Percentiles rank a stretch among this genome's conserved stretches.
Evolutionary conservation across 306 rosid species (phyloP).

Genomic region (Benincasa hispida): DNA sequence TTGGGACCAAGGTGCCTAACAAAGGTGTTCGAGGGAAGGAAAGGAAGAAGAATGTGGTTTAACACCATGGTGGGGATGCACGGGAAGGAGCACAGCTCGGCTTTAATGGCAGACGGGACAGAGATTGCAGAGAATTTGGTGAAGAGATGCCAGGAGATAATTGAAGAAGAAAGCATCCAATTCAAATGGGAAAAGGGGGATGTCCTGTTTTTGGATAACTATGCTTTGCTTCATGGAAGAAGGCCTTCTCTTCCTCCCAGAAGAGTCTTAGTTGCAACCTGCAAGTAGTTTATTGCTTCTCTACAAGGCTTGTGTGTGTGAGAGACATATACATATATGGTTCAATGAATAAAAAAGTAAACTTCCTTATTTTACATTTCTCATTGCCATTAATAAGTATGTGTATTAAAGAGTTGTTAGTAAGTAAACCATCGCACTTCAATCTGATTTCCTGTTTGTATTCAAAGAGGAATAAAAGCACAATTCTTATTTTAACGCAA

Average conservation of each 20-base stretch:
- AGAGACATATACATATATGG: background rate
- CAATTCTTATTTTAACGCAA: background rate
- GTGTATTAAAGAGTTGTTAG: background rate
- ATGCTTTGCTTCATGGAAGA: slow-evolving; percentile 80
- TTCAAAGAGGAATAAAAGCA: background rate
- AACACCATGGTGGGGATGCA: slow-evolving; percentile 76
- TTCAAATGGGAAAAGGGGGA: slow-evolving; percentile 85
- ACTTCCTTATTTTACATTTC: background rate
- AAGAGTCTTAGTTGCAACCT: slow-evolving; percentile 52
- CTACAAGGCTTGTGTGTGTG: background rate
- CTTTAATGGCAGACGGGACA: slow-evolving; percentile 62
- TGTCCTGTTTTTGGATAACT: slow-evolving; percentile 69
- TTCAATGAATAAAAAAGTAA: background rate
- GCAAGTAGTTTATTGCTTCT: slow-evolving; percentile 30
- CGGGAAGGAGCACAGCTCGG: slow-evolving; percentile 67
- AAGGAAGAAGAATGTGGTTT: slow-evolving; percentile 77
- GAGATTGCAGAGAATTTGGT: slow-evolving; percentile 46
- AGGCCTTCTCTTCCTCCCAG: slow-evolving; percentile 90
- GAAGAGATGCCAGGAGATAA: slow-evolving; percentile 64
- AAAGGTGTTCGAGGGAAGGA: slow-evolving; percentile 67
- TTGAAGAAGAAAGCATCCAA: slow-evolving; percentile 89
- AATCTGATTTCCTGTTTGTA: background rate
- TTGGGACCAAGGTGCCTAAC: slow-evolving; percentile 44
- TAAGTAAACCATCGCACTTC: background rate
- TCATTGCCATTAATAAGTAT: background rate